A percentile compares a stretch with the other conserved stretches of the same genome.
phyloP scores from a whole-genome alignment of 805 yeast genomes.

The Monosporozyma aerobia region DNA sequence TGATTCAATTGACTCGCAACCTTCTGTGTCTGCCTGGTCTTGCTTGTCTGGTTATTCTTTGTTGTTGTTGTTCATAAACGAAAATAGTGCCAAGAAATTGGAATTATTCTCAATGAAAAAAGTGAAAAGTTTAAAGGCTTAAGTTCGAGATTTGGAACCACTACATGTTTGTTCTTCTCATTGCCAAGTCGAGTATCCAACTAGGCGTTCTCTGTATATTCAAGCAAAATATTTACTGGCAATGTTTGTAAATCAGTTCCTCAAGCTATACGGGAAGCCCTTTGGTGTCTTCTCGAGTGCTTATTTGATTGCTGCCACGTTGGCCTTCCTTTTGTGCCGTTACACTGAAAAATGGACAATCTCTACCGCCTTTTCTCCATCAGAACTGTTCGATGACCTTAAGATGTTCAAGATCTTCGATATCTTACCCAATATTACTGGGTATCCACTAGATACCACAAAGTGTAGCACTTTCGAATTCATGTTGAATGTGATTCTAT shows the following conservation, averaged over 20 bases:
- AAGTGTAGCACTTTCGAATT: not conserved
- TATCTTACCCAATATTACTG: not conserved
- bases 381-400: not conserved
- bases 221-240: not conserved
- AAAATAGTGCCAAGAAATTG: too few species aligned
- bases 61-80: too few species aligned
- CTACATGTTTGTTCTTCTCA: too few species aligned
- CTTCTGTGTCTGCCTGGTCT: too few species aligned
- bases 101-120: too few species aligned
- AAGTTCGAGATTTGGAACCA: too few species aligned
- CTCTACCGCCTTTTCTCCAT: not conserved
- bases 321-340: not conserved
- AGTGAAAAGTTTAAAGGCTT: too few species aligned
- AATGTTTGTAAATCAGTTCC: not conserved
- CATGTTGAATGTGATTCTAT: not conserved
- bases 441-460: slow-evolving; percentile 1
- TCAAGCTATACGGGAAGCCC: not conserved
- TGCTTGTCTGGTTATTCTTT: too few species aligned
- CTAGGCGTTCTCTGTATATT: too few species aligned
- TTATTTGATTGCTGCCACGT: not conserved
- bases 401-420: not conserved
- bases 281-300: slow-evolving; percentile 1
- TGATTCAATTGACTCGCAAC: too few species aligned
- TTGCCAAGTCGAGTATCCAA: too few species aligned
- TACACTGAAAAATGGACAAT: not conserved